Evolutionary conservation across 75 land plant species (phyloP), one percentile per base, ranked within the genome.

Genomic region (Cupressus sempervirens): DNA sequence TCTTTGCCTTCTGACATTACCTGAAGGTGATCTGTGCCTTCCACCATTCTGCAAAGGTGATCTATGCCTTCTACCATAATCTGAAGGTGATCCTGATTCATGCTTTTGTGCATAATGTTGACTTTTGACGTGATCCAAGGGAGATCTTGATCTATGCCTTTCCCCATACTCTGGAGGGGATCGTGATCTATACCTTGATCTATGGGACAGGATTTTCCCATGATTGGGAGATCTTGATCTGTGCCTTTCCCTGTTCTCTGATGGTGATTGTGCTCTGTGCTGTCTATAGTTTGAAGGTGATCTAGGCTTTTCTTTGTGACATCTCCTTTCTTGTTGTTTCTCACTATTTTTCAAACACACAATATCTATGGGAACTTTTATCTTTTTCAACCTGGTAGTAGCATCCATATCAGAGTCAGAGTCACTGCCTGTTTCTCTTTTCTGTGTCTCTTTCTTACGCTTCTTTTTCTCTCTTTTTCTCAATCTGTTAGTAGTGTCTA

Each of bases 401-500:
- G 30, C 36, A 16, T 35, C 84, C n/a, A 29, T 83, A 52, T 58
- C 84, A 13, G 68, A 46, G 45, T 84, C 84, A 30, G 77, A 45
- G 30, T 77, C 76, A 16, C n/a, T 36, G n/a, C 80, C 38, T 75
- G n/a, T 40, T 73, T 58, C 36, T 82, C 23, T 85, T 62, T 45
- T 74, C 70, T 74, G 26, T 41, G 32, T 72, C 85, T 20, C 52
- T 50, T 82, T 85, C 18, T 45, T 83, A 30, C 34, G 77, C 54
- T 85, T 83, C 85, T 85, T 79, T 79, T 76, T 76, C 38, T 52
- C 84, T 58, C 38, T 74, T 76, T 89, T 88, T 86, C 83, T 83
- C 86, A 35, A 20, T n/a, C n/a, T 73, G 48, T 84, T 41, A 32
- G 16, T 4, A 43, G 45, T 58, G 20, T 20, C 84, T 13, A 29